Base-by-base conservation (phyloP, 1,284 basidiomycete species). In the Exsudoporus floridanus region DNA sequence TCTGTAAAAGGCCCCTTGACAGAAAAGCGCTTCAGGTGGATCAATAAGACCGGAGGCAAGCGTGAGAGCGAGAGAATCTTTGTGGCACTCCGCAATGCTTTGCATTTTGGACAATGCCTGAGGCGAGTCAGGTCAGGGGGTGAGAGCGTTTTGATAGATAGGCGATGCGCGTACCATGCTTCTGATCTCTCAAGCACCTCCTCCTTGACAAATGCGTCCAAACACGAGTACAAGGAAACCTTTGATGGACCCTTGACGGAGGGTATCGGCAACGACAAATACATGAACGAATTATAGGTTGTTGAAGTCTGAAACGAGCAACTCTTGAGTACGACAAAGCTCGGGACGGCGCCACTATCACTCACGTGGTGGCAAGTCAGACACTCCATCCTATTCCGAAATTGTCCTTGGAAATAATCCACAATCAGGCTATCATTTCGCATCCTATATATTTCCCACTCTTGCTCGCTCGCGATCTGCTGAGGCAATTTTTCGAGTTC, bases 351-450 rank as follows among this genome's bases (percentile, higher is more conserved):
- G 34, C n/a, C 23, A 37, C n/a, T n/a, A 43, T 39, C 27, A 75
- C 85, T 55, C 56, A 94, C 94, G 73, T 94, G 92, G 59, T 83
- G 78, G 70, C 96, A 99, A 6, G 90, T 95, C 66, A 94, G 69
- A 69, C 96, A 99, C 63, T 94, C 84, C 73, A 99, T 74, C 52
- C 88, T 82, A 73, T 92, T 98, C 58, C 92, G 78, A 70, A 98
- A 98, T 72, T 98, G 96, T 5, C 96, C 97, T 73, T 98, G 96
- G 78, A 99, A 98, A 66, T 91, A 90, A 71, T 98, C 95, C 42
- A 98, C 97, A 51, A 99, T 90, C 52, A 98, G 77, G 62, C 90
- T 94, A 69, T 99, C 93, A 69, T 98, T 95, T 50, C 93, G 81
- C 75, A 83, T 83, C 70, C 86, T 85, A 78, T 98, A 98, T 40